Evolutionary conservation across 805 yeast genomes (phyloP).

Genomic region (Blastobotrys robertii): DNA sequence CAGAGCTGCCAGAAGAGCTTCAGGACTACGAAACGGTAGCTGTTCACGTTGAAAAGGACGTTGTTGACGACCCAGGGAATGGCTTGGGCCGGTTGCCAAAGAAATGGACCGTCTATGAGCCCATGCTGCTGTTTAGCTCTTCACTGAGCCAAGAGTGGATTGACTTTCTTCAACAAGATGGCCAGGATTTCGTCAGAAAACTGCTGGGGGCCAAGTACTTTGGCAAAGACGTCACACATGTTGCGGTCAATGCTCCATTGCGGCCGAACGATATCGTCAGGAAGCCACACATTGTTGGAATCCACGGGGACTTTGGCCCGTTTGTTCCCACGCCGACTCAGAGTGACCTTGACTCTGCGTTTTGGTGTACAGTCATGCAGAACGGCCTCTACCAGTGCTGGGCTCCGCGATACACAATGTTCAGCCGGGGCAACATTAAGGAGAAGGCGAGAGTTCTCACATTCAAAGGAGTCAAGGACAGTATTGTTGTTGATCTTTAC

Average conservation of each 20-base stretch:
- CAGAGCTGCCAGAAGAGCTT: constrained; percentile 1
- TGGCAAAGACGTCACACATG: constrained; percentile 36
- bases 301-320: constrained; percentile 53
- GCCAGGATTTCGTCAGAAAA: constrained; percentile 12
- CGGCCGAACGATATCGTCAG: constrained; percentile 45
- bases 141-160: background rate
- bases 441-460: constrained; percentile 60
- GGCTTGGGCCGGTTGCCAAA: background rate
- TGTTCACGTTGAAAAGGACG: too few species aligned
- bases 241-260: constrained; percentile 68
- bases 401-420: constrained; percentile 85
- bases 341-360: constrained; percentile 40
- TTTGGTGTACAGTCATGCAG: constrained; percentile 66
- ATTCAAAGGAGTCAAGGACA: constrained; percentile 10
- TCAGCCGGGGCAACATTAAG: constrained; percentile 75
- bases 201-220: constrained; percentile 20
- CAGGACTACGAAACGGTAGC: too few species aligned
- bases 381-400: constrained; percentile 71
- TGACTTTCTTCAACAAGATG: constrained; percentile 1
- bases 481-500: constrained; percentile 56
- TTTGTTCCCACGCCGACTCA: constrained; percentile 44
- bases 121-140: constrained; percentile 48
- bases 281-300: constrained; percentile 51
- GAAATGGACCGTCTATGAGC: constrained; percentile 56
- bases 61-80: too few species aligned